Percentiles rank a stretch among this genome's conserved stretches.
Evolutionary conservation across 805 yeast genomes (phyloP).

Genomic region (Saturnispora dispora): DNA sequence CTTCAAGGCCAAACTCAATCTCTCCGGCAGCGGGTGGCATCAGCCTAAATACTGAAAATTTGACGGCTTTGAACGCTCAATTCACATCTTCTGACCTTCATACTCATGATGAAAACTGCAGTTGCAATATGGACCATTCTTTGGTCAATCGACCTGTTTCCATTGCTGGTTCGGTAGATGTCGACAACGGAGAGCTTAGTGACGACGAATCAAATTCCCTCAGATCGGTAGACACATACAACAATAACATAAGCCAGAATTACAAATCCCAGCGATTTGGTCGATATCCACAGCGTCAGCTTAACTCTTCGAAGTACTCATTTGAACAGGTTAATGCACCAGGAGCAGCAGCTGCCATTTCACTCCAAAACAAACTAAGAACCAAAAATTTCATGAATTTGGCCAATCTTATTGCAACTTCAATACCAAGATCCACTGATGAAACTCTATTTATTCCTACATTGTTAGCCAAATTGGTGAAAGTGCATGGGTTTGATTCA

Average conservation of each 20-base stretch:
- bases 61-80: constrained; percentile 23
- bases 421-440: constrained; percentile 70
- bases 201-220: constrained; percentile 35
- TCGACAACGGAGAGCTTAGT: constrained; percentile 38
- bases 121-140: constrained; percentile 44
- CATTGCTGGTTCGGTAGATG: constrained; percentile 51
- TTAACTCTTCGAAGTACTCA: constrained; percentile 22
- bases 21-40: neutral
- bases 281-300: constrained; percentile 11
- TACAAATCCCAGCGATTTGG: neutral
- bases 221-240: neutral
- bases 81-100: constrained; percentile 26
- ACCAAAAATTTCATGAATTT: constrained; percentile 37
- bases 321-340: constrained; percentile 67
- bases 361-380: constrained; percentile 35
- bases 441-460: constrained; percentile 72
- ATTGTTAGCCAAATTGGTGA: constrained; percentile 57
- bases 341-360: constrained; percentile 65
- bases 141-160: constrained; percentile 59
- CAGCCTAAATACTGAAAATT: constrained; percentile 24
- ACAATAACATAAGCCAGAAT: neutral
- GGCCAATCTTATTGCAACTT: constrained; percentile 55
- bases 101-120: constrained; percentile 44
- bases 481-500: constrained; percentile 62
- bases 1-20: neutral